A percentile compares a stretch with the other conserved stretches of the same genome.
Evolutionary conservation across 208 protist species (phyloP).

Genomic region (Acanthamoeba healyi): DNA sequence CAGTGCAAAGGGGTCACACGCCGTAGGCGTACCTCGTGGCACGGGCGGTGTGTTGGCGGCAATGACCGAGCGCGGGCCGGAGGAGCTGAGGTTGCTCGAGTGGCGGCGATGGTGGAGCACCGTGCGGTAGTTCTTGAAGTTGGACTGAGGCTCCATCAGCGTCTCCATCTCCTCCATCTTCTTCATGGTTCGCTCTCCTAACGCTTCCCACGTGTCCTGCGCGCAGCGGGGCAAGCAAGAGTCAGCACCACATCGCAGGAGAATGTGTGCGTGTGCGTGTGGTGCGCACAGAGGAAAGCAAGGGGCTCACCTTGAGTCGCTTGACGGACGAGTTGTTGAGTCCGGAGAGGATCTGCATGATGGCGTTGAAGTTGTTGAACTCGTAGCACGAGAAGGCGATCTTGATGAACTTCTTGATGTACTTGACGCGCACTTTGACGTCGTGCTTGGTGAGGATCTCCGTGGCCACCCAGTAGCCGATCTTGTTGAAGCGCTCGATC

Average conservation of each 20-base stretch:
- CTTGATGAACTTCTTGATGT: slow-evolving; percentile 65
- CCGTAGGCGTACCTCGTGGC: too few relatives aligned
- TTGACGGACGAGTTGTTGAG: slow-evolving; percentile 42
- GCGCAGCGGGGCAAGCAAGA: too few relatives aligned
- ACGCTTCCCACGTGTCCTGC: slow-evolving; percentile 35
- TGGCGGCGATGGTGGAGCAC: slow-evolving; percentile 20
- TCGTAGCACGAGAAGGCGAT: neutral
- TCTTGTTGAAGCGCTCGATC: slow-evolving; percentile 71
- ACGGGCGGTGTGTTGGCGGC: slow-evolving; percentile 6
- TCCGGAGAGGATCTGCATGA: slow-evolving; percentile 15
- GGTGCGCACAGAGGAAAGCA: too few relatives aligned
- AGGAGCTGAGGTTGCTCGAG: neutral
- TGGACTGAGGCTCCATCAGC: slow-evolving; percentile 44
- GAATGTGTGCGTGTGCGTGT: too few relatives aligned
- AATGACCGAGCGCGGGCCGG: slow-evolving; percentile 26
- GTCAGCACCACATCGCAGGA: too few relatives aligned
- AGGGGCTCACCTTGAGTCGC: slow-evolving; percentile 4
- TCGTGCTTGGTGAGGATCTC: slow-evolving; percentile 24
- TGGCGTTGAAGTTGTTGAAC: slow-evolving; percentile 35
- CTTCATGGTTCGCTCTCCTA: neutral
- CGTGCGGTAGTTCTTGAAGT: slow-evolving; percentile 72
- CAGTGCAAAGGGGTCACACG: too few relatives aligned
- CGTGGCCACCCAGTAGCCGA: slow-evolving; percentile 69
- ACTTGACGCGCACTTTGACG: neutral
- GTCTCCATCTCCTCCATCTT: slow-evolving; percentile 43